These are phyloP conservation scores for Geranomyces michiganensis DNA, from an alignment of 192 early-diverging fungal species.

Conservation along the genomic window DNA sequence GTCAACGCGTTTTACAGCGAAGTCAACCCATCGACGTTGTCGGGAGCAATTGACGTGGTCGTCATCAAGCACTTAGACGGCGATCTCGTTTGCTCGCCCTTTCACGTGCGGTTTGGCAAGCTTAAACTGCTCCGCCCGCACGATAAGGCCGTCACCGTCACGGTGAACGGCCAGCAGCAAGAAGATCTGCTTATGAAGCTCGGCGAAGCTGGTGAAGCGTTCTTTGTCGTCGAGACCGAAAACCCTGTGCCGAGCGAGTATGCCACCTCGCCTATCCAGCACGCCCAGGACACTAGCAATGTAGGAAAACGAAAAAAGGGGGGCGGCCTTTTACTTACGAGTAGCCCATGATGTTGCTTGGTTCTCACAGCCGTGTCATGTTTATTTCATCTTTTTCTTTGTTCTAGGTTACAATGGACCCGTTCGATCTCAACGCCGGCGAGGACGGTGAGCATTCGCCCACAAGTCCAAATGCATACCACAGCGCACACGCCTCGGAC, in stretches of 20 bases:
- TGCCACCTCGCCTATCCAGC: conserved; percentile 85
- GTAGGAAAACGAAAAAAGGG: no score
- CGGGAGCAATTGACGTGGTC: conserved; percentile 97
- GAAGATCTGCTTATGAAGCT: conserved; percentile 89
- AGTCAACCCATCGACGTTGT: conserved; percentile 95
- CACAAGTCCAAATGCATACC: conserved; percentile 53
- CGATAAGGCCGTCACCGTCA: conserved; percentile 89
- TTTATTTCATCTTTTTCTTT: not conserved
- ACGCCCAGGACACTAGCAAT: conserved; percentile 1
- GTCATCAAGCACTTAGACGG: conserved; percentile 86
- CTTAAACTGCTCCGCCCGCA: conserved; percentile 85
- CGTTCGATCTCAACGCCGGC: conserved; percentile 37
- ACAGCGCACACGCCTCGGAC: conserved; percentile 62
- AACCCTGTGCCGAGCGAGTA: conserved; percentile 88
- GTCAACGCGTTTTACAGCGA: conserved; percentile 92
- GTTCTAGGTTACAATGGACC: conserved; percentile 31
- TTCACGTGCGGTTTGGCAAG: conserved; percentile 98
- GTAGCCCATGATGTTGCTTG: no score
- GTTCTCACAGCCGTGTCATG: no score
- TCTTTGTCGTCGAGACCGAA: conserved; percentile 95
- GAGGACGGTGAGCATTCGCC: conserved; percentile 22
- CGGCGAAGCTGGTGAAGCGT: conserved; percentile 95
- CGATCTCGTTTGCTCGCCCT: conserved; percentile 87
- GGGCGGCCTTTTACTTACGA: no score
- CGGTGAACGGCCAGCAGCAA: conserved; percentile 73